Percentiles rank a stretch among this genome's conserved stretches.
Evolutionary conservation across 768 basidiomycete genomes (phyloP).

Genomic region (Termitomyces sp.): DNA sequence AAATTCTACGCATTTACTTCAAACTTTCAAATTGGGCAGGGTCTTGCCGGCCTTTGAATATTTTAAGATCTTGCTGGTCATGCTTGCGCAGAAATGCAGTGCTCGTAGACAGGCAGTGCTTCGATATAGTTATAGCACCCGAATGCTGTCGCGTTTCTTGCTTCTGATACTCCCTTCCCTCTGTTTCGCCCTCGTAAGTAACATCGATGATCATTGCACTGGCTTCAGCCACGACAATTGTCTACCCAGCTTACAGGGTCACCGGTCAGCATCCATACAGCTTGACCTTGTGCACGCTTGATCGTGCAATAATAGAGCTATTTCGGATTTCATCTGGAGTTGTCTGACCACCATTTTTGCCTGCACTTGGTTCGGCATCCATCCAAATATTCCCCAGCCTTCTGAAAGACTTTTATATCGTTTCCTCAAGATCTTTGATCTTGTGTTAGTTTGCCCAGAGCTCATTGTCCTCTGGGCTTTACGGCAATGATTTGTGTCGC

Average conservation of each 20-base stretch:
- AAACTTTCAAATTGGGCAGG: no score
- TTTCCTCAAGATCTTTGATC: conserved; percentile 10
- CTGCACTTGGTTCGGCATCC: conserved; percentile 22
- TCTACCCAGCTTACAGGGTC: background rate
- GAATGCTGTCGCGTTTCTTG: no score
- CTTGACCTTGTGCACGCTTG: background rate
- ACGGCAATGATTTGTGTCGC: conserved; percentile 16
- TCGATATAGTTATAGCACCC: no score
- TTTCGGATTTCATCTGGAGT: conserved; percentile 20
- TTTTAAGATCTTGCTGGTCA: no score
- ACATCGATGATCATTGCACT: background rate
- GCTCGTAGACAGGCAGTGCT: no score
- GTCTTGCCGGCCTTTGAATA: no score
- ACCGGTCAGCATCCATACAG: background rate
- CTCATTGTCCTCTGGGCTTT: conserved; percentile 18
- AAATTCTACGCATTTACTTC: no score
- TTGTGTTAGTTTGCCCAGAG: conserved; percentile 20
- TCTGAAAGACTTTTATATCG: background rate
- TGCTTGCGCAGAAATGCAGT: no score
- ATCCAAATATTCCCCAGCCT: conserved; percentile 22
- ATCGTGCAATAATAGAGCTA: conserved; percentile 2
- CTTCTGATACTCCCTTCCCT: no score
- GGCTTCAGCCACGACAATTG: background rate
- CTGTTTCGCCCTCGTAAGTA: no score
- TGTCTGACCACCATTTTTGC: conserved; percentile 22